Conservation (phyloP, 257 asterid genomes). For the Nicotiana attenuata region DNA sequence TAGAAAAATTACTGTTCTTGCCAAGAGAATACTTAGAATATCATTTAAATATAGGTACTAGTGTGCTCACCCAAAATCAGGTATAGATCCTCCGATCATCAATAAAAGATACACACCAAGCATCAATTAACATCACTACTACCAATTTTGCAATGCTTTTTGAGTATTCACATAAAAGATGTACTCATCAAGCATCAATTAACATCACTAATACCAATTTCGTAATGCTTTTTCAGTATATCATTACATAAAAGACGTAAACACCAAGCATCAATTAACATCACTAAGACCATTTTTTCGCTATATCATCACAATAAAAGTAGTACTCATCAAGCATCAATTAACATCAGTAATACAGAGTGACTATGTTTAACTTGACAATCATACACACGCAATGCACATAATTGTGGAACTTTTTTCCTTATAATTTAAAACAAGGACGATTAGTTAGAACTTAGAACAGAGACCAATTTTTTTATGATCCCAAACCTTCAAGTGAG, state of each 20-base stretch:
- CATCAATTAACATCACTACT: neutral
- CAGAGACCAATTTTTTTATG: neutral
- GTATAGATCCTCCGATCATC: neutral
- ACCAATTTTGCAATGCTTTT: neutral
- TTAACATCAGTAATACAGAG: neutral
- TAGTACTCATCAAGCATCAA: neutral
- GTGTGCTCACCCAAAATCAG: neutral
- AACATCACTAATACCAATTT: neutral
- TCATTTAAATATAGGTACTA: neutral
- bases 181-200: neutral
- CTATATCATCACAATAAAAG: neutral
- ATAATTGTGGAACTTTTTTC: neutral
- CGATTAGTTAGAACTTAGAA: neutral
- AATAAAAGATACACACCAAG: neutral
- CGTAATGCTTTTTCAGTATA: neutral
- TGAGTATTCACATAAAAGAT: neutral
- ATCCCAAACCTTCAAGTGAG: conserved; percentile 63
- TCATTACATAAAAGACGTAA: neutral
- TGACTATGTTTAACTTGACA: neutral
- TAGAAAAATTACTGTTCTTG: neutral
- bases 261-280: neutral
- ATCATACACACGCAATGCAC: neutral
- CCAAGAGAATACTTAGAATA: neutral
- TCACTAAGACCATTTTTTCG: neutral
- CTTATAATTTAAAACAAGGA: neutral